Percentiles rank a stretch among this genome's conserved stretches.
phyloP scores from a whole-genome alignment of 2,329 filamentous ascomycete species.

The Elsinoe necatrix region DNA sequence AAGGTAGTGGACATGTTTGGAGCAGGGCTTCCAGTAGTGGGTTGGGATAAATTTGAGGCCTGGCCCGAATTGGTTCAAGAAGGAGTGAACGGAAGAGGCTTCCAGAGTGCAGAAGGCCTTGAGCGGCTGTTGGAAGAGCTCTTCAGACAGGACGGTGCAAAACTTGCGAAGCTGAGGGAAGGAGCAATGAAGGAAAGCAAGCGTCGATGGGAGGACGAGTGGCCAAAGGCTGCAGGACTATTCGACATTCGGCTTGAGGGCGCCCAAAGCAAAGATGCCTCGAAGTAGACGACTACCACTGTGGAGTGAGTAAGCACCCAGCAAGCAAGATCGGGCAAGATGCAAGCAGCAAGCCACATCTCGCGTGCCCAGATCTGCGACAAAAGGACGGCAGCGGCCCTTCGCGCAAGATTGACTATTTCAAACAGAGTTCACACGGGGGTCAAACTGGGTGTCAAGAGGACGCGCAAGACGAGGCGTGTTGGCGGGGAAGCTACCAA shows the following conservation, averaged over 20 bases:
- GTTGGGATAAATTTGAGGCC: conserved; percentile 77
- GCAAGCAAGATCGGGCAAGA: neutral
- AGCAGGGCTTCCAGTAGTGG: conserved; percentile 79
- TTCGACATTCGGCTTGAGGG: conserved; percentile 32
- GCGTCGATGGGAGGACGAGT: conserved; percentile 83
- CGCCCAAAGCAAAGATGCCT: neutral
- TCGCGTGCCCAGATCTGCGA: neutral
- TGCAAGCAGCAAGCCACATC: neutral
- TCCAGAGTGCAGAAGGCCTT: conserved; percentile 62
- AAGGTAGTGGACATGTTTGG: conserved; percentile 99
- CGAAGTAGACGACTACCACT: no score
- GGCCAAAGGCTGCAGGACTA: conserved; percentile 72
- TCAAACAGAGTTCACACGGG: neutral
- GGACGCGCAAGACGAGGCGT: neutral
- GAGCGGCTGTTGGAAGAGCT: conserved; percentile 54
- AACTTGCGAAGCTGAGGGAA: conserved; percentile 59
- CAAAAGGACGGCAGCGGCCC: neutral
- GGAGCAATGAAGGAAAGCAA: conserved; percentile 71
- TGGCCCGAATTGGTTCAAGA: conserved; percentile 88
- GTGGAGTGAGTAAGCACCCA: neutral
- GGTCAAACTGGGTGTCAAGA: neutral
- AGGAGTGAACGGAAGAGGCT: conserved; percentile 76
- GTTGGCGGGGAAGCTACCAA: conserved; percentile 6
- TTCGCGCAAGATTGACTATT: neutral
- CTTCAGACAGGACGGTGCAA: conserved; percentile 46